Percentiles rank a stretch among this genome's conserved stretches.
Evolutionary conservation across 371 early-diverging fungal genomes (phyloP).

Genomic region (Lichtheimia hyalospora): DNA sequence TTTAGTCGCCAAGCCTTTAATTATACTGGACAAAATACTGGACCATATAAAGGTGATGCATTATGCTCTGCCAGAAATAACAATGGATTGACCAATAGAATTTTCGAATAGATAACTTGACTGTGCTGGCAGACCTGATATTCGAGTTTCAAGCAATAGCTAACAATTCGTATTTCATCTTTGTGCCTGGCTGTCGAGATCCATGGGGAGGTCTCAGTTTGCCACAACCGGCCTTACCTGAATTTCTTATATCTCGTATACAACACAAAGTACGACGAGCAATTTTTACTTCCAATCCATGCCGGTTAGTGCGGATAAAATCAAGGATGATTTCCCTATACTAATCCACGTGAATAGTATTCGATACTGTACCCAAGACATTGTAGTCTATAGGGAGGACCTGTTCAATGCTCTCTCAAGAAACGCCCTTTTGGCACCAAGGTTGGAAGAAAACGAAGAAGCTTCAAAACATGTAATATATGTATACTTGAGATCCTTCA

Average conservation of each 20-base stretch:
- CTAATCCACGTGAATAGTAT: conserved; percentile 43
- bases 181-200: conserved; percentile 89
- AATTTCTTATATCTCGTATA: conserved; percentile 63
- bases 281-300: conserved; percentile 81
- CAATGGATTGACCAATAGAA: not conserved
- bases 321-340: not conserved
- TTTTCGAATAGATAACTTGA: conserved; percentile 57
- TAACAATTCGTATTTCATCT: conserved; percentile 71
- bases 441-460: conserved; percentile 42
- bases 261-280: conserved; percentile 55
- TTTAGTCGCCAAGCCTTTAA: conserved; percentile 78
- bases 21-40: conserved; percentile 53
- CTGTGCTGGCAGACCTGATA: conserved; percentile 73
- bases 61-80: not conserved
- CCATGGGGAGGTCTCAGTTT: conserved; percentile 74
- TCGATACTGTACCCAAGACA: conserved; percentile 83
- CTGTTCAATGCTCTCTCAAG: conserved; percentile 72
- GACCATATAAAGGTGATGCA: conserved; percentile 36
- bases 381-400: conserved; percentile 87
- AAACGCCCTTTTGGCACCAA: conserved; percentile 69
- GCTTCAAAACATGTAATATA: conserved; percentile 62
- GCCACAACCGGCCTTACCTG: conserved; percentile 79
- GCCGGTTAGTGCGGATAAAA: conserved; percentile 51
- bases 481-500: not conserved
- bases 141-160: conserved; percentile 70